Conservation (phyloP, 352 stramenopile species). For the Albugo candida region DNA sequence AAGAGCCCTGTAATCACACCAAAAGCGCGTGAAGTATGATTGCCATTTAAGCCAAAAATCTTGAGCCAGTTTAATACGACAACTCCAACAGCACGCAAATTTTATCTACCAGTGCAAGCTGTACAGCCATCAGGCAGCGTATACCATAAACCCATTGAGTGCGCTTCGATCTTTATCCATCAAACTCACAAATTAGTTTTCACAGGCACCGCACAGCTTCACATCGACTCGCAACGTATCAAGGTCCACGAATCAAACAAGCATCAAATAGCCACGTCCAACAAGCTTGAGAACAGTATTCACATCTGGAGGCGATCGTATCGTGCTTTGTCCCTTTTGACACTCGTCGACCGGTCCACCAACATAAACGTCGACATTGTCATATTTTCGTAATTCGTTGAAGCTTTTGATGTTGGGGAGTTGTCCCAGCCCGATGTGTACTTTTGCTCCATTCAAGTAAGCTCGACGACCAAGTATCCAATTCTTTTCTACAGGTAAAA, state of each 20-base stretch:
- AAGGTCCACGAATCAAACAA: constrained; percentile 42
- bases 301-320: constrained; percentile 50
- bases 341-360: too few relatives aligned
- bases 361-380: background rate
- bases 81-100: constrained; percentile 55
- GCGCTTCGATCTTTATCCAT: constrained; percentile 47
- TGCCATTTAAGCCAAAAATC: constrained; percentile 61
- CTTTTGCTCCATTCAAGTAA: constrained; percentile 18
- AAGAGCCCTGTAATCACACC: constrained; percentile 61
- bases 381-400: background rate
- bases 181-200: constrained; percentile 48
- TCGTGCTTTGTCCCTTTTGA: background rate
- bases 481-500: constrained; percentile 35
- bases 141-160: constrained; percentile 71
- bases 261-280: constrained; percentile 72
- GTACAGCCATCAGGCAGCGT: constrained; percentile 61
- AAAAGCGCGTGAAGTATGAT: constrained; percentile 55
- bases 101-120: constrained; percentile 60
- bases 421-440: constrained; percentile 13
- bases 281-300: constrained; percentile 66
- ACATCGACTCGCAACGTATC: constrained; percentile 47
- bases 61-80: constrained; percentile 74
- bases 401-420: constrained; percentile 25
- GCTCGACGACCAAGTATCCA: constrained; percentile 51
- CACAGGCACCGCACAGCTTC: constrained; percentile 60